phyloP scores from a whole-genome alignment of 768 basidiomycete genomes.

The Psilocybe azurescens region DNA sequence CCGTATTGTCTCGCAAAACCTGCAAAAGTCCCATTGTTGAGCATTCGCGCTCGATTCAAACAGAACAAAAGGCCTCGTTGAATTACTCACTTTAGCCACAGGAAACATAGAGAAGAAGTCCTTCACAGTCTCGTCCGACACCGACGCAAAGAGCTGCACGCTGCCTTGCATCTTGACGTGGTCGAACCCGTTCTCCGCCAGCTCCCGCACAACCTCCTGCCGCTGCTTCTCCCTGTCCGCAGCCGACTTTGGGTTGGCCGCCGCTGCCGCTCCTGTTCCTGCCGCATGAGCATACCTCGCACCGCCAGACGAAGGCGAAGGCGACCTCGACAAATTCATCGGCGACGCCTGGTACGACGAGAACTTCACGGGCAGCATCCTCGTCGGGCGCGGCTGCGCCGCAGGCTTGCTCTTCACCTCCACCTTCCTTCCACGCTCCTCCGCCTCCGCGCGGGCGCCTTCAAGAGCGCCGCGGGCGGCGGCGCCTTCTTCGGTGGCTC shows the following conservation, averaged over 20 bases:
- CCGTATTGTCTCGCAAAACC: constrained; percentile 73
- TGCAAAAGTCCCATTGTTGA: constrained; percentile 26
- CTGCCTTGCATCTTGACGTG: constrained; percentile 66
- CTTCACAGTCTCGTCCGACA: constrained; percentile 71
- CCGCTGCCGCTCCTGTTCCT: constrained; percentile 2
- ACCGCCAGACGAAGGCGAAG: constrained; percentile 29
- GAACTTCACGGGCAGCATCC: constrained; percentile 6
- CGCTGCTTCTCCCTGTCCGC: constrained; percentile 42
- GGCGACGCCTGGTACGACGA: constrained; percentile 19
- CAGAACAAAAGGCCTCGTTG: constrained; percentile 8
- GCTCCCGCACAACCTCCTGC: constrained; percentile 48
- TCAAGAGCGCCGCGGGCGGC: neutral
- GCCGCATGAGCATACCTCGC: neutral
- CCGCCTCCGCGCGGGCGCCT: constrained; percentile 11
- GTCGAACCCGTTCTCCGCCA: constrained; percentile 68
- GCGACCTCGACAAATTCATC: constrained; percentile 32
- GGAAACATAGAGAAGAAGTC: constrained; percentile 73
- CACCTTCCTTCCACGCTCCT: neutral
- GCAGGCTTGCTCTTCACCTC: neutral
- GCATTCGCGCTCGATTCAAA: no score
- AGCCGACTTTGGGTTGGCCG: constrained; percentile 27
- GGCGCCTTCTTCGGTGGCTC: neutral
- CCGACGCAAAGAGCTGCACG: constrained; percentile 49
- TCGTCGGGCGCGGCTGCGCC: neutral
- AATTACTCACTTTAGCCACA: constrained; percentile 67